Evolutionary conservation across 495 filamentous ascomycete genomes (phyloP), one percentile per base, ranked within the genome.

Genomic region (Chaetomium tenue): DNA sequence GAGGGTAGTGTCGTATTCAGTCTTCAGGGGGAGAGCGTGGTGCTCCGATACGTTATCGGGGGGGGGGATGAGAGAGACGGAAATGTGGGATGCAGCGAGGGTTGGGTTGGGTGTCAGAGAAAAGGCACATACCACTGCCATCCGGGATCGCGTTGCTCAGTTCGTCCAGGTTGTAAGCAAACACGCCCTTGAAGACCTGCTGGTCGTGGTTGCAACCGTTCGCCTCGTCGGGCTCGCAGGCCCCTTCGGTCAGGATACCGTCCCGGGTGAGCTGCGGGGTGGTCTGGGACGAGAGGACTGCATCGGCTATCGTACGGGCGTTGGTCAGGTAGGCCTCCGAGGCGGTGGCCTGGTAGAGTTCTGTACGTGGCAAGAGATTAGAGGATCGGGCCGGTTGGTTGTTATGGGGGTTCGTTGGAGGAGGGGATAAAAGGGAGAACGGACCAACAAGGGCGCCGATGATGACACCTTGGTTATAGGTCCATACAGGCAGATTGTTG

Each of bases 381-480:
- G 7, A n/a, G 20, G 15, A 12, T 4, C 2, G 13, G 23, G 71
- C 28, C 28, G 28, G 69, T 74, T 0, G 82, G 81, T 59, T 67
- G 66, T 52, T 20, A 15, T 11, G 3, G 23, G 28, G 5, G 18
- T 37, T 11, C 8, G 33, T 8, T 37, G 1, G 37, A 18, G 18
- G n/a, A n/a, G 12, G 39, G n/a, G 26, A 3, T 5, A 16, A 18
- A 44, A 5, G 52, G 23, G 50, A 15, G 0, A 6, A 37, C 37
- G 84, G 76, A 74, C 90, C 87, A 7, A 86, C 82, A 0, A 90
- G 78, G 0, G 80, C 89, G 8, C 88, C 88, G 16, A 91, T 79
- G 26, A 91, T 79, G 28, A 89, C 87, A 23, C 89, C 89, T 70
- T 92, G 89, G 71, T 91, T 91, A 75, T 92, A 92, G 0, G 86